Evolutionary conservation across 805 yeast genomes (phyloP).

Genomic region (Candida arabinofermentans): DNA sequence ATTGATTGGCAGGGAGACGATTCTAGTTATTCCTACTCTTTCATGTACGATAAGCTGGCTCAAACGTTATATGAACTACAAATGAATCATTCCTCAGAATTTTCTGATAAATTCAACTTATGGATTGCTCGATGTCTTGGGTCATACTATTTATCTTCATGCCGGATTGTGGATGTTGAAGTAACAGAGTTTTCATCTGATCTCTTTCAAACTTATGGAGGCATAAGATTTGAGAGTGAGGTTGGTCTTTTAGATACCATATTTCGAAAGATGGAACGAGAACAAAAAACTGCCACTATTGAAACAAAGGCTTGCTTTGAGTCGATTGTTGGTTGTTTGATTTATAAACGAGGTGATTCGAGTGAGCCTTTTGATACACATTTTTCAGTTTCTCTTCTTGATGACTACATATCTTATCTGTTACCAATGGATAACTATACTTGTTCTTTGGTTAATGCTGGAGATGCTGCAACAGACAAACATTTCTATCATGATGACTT

Average conservation of each 20-base stretch:
- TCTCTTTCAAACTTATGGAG: conserved; percentile 9
- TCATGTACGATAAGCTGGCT: conserved; percentile 8
- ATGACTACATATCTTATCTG: conserved; percentile 19
- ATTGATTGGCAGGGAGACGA: neutral
- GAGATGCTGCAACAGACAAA: conserved; percentile 14
- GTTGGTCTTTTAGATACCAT: conserved; percentile 26
- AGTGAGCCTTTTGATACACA: conserved; percentile 18
- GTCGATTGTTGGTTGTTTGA: conserved; percentile 36
- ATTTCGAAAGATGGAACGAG: conserved; percentile 24
- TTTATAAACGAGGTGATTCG: conserved; percentile 24
- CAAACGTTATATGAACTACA: conserved; percentile 20
- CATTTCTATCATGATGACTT: conserved; percentile 11
- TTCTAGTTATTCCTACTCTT: neutral
- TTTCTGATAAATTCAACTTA: conserved; percentile 16
- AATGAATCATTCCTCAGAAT: neutral
- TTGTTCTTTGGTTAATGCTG: conserved; percentile 30
- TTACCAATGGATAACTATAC: conserved; percentile 34
- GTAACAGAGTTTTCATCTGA: conserved; percentile 16
- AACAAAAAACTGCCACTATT: conserved; percentile 13
- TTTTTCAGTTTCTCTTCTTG: conserved; percentile 19
- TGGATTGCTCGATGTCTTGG: conserved; percentile 34
- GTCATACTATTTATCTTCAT: conserved; percentile 23
- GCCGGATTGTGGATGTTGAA: conserved; percentile 16
- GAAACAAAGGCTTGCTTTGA: conserved; percentile 32
- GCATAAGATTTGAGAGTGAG: conserved; percentile 14